A percentile compares a stretch with the other conserved stretches of the same genome.
These are phyloP conservation scores for Didymella sp. DNA, from an alignment of 2,329 filamentous ascomycete species.

Conservation along the genomic window DNA sequence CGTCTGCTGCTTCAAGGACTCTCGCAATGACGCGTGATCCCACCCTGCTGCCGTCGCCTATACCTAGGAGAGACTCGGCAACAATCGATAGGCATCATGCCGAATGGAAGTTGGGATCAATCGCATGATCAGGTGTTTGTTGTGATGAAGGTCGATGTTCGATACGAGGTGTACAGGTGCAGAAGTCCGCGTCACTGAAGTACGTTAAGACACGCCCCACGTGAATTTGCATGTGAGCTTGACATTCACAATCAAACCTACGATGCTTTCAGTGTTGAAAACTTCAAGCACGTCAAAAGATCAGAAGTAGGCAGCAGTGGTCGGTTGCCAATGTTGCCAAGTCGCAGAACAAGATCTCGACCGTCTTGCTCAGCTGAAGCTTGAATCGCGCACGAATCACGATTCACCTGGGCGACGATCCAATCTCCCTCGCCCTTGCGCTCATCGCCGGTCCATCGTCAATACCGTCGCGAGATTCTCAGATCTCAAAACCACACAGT, in stretches of 20 bases:
- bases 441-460: constrained; percentile 6
- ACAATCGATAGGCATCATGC: neutral
- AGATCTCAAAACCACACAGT: neutral
- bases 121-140: neutral
- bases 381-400: constrained; percentile 15
- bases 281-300: too few species aligned
- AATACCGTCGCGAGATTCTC: neutral
- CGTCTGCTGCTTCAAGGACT: too few species aligned
- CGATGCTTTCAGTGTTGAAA: too few species aligned
- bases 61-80: too few species aligned
- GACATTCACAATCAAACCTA: neutral
- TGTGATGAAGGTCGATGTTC: neutral
- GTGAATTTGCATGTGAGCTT: neutral
- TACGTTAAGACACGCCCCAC: too few species aligned
- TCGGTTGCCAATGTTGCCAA: constrained; percentile 13
- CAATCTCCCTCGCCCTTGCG: constrained; percentile 10
- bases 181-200: too few species aligned
- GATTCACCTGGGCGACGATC: constrained; percentile 1
- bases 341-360: constrained; percentile 22
- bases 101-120: neutral
- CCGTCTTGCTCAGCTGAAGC: constrained; percentile 11
- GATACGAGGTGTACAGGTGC: too few species aligned
- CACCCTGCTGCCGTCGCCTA: too few species aligned
- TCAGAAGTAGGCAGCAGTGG: neutral
- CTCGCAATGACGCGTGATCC: too few species aligned